Base-by-base conservation (phyloP, 345 rosid species). In the Acer negundo region DNA sequence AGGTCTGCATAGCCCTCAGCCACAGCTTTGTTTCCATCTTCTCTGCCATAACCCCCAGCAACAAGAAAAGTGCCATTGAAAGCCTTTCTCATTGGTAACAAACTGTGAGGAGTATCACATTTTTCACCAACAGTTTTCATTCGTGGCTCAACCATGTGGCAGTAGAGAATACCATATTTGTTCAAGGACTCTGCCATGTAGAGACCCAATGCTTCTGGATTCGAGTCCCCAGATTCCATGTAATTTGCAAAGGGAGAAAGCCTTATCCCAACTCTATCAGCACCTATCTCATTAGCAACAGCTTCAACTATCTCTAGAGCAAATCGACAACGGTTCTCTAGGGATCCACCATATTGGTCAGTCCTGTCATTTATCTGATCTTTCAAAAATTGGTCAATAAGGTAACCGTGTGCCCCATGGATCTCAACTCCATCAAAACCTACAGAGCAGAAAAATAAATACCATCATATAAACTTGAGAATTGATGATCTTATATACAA, bases 391-490 rank as follows among this genome's bases (percentile, higher is more conserved):
- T 90, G 94, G 16, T 90, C 94, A 2, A 89, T 73, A 35, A 90
- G 70, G 82, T 84, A 89, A 31, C 94, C 94, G 67, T 92, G 78
- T 74, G 94, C 94, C 0, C 92, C 93, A 22, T 90, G 94, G 75
- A 92, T 86, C 80, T 92, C 93, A 15, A 90, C 93, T 8, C 97
- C 97, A 61, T 92, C 97, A 20, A 90, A 90, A 15, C 94, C 97
- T 90, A 44, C 12, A 55, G 20, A 15, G 24, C 5, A 44, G 16
- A 40, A 8, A 31, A 47, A 13, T 47, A 10, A 47, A 47, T 47
- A 47, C 31, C 31, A 28, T 3, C 53, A 8, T 8, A 1, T 7
- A 70, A 8, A 1, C 7, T 16, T 17, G 38, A 47, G 7, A 24
- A 47, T 47, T 23, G 26, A 15, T 2, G 12, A 23, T 47, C 35